Conservation (phyloP, 2,329 filamentous ascomycete genomes). For the Penicillium expansum region DNA sequence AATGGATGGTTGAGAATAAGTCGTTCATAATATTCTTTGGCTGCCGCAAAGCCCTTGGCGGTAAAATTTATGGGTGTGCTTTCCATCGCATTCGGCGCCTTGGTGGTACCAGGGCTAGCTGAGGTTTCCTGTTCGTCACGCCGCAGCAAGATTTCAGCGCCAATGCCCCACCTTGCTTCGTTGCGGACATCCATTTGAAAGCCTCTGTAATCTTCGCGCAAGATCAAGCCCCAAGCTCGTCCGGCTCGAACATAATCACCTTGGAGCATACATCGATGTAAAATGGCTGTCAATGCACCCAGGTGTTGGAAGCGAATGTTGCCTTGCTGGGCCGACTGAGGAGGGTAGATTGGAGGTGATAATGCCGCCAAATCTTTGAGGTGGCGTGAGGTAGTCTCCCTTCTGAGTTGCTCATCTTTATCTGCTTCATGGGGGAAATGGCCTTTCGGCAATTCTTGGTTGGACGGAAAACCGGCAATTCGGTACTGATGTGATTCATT, state of each 20-base stretch:
- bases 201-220: conserved; percentile 60
- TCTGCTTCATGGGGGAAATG: conserved; percentile 42
- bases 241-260: conserved; percentile 70
- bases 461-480: conserved; percentile 40
- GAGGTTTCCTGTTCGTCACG: conserved; percentile 33
- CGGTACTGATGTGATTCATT: conserved; percentile 45
- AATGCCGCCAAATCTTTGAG: conserved; percentile 31
- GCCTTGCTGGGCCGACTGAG: conserved; percentile 32
- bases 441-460: conserved; percentile 39
- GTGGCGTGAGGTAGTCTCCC: conserved; percentile 13
- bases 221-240: conserved; percentile 70
- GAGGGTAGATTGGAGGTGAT: conserved; percentile 35
- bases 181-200: conserved; percentile 64
- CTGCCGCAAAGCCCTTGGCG: conserved; percentile 54
- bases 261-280: conserved; percentile 69
- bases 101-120: background rate
- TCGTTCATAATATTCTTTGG: conserved; percentile 70
- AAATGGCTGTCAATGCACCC: conserved; percentile 63
- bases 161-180: conserved; percentile 74
- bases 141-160: conserved; percentile 77
- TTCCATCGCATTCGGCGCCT: conserved; percentile 1
- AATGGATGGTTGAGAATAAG: conserved; percentile 76
- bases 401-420: conserved; percentile 11
- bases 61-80: conserved; percentile 35
- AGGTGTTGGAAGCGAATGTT: conserved; percentile 56